Evolutionary conservation across 805 yeast genomes (phyloP), one percentile per base, ranked within the genome.

Genomic region (Candida pseudofarinosa): DNA sequence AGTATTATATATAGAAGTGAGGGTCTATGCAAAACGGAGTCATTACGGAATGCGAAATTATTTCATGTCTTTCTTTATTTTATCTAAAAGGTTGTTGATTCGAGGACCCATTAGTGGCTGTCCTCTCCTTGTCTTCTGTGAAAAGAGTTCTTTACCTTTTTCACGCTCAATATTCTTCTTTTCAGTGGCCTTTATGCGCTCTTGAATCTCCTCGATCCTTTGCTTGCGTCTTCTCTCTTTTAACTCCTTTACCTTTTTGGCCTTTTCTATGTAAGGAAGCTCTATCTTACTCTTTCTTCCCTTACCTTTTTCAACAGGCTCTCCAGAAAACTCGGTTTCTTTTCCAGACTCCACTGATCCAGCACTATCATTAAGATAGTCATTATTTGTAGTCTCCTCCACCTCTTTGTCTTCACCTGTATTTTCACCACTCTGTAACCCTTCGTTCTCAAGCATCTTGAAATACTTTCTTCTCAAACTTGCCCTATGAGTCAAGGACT

Each of bases 51-150:
- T 26, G 17, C 10, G 30, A 20, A 18, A 23, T 17, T 38, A 39
- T 33, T 36, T 44, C 47, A 50, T 55, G 48, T 79, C 82, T 20
- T 63, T 63, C 55, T 78, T 81, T 47, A 90, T 86, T 61, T 88
- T 87, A 41, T 85, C 93, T 38, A 90, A 70, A 35, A 90, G 67
- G 52, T 80, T 78, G 43, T 80, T 83, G 44, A 90, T 87, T 62
- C 95, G 78, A 13, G 96, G 95, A 0, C 88, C 96, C 91, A 90
- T 87, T 36, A 79, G 63, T 2, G 97, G 97, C 60, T 90, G 98
- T 0, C 98, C 98, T 3, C 68, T 58, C 53, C 72, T 71, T 1
- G 96, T 90, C 47, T 70, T 81, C 45, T 75, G 71, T 6, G 63
- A 45, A 3, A 70, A 46, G 19, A 56, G 52, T 53, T 66, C 57